phyloP scores from a whole-genome alignment of 1,284 basidiomycete species.

The Austroboletus niveus region DNA sequence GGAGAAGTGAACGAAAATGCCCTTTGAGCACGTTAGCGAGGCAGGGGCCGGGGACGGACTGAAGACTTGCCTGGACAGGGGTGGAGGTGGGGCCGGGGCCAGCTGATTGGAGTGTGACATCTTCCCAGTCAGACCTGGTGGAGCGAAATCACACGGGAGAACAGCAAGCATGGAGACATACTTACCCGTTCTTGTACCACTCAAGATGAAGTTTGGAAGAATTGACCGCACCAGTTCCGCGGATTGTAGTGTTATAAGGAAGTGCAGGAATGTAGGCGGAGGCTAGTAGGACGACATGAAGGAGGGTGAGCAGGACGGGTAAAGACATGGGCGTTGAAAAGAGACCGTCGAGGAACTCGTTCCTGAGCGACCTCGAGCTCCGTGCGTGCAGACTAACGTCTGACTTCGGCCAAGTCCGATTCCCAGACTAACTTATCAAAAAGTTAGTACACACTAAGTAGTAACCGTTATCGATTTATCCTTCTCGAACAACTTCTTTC shows the following conservation, averaged over 20 bases:
- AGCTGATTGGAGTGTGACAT: slow-evolving; percentile 59
- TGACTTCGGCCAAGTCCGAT: not conserved
- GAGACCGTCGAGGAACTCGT: slow-evolving; percentile 6
- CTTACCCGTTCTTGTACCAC: slow-evolving; percentile 59
- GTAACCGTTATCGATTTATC: slow-evolving; percentile 4
- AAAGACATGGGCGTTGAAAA: slow-evolving; percentile 15
- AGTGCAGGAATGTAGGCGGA: slow-evolving; percentile 66
- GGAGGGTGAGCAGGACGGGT: slow-evolving; percentile 4
- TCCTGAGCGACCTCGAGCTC: slow-evolving; percentile 12
- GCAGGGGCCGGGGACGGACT: not conserved
- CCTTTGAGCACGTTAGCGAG: slow-evolving; percentile 39
- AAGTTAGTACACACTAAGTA: too few relatives aligned
- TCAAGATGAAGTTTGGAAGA: slow-evolving; percentile 57
- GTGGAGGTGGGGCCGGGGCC: slow-evolving; percentile 45
- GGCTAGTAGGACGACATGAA: slow-evolving; percentile 9
- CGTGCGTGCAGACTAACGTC: slow-evolving; percentile 4
- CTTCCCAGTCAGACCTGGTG: slow-evolving; percentile 48
- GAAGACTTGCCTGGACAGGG: slow-evolving; percentile 48
- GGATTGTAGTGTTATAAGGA: slow-evolving; percentile 65
- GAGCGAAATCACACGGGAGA: slow-evolving; percentile 11
- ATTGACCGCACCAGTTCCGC: slow-evolving; percentile 52
- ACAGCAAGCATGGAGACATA: not conserved
- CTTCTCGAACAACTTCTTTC: slow-evolving; percentile 58
- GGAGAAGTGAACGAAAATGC: slow-evolving; percentile 77
- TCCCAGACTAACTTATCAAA: not conserved